These are phyloP conservation scores for Pichia kluyveri DNA, from an alignment of 805 yeast genomes.

Conservation along the genomic window DNA sequence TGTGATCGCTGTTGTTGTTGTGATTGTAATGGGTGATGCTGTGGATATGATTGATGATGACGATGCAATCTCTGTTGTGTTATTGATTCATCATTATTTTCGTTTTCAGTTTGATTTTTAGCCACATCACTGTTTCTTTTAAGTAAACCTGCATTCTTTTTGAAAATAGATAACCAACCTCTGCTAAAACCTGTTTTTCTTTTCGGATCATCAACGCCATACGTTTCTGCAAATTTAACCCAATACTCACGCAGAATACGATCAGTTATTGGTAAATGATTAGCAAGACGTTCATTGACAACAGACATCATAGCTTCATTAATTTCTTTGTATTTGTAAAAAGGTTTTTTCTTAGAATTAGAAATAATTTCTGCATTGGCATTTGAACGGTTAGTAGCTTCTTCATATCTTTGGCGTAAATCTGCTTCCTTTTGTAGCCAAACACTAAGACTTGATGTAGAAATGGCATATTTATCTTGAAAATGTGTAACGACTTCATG, in stretches of 20 bases:
- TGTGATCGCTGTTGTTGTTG: background rate
- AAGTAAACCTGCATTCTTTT: conserved; percentile 23
- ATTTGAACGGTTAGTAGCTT: conserved; percentile 19
- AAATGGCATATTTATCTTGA: conserved; percentile 40
- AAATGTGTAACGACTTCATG: conserved; percentile 48
- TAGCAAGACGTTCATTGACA: conserved; percentile 36
- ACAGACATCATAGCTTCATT: conserved; percentile 50
- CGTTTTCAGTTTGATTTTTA: background rate
- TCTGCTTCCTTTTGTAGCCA: conserved; percentile 51
- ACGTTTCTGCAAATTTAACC: conserved; percentile 44
- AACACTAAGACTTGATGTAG: conserved; percentile 53
- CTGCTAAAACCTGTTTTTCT: conserved; percentile 46
- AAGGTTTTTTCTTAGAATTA: conserved; percentile 34
- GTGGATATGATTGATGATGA: background rate
- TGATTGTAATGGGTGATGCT: background rate
- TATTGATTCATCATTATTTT: too few species aligned
- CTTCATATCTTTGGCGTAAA: conserved; percentile 35
- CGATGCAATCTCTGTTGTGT: background rate
- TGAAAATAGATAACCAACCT: conserved; percentile 57
- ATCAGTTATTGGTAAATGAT: conserved; percentile 42
- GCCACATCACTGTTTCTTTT: background rate
- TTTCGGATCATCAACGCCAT: conserved; percentile 54
- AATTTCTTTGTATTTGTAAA: conserved; percentile 48
- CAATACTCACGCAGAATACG: conserved; percentile 49
- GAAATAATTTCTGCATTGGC: conserved; percentile 17